phyloP scores from a whole-genome alignment of 2,329 filamentous ascomycete species.

The Polychaeton citri region DNA sequence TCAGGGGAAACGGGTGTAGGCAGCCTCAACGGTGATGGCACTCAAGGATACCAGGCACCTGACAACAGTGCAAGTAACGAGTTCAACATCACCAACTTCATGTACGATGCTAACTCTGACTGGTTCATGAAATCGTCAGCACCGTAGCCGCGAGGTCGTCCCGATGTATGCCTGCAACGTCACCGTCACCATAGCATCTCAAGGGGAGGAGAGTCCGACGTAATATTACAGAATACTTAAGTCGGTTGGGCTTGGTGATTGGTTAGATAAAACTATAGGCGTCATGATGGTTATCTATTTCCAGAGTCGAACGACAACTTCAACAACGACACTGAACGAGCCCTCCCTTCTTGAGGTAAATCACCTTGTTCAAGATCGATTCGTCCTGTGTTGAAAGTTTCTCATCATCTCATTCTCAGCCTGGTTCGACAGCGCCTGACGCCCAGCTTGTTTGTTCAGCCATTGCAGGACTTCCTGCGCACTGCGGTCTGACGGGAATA shows the following conservation, averaged over 20 bases:
- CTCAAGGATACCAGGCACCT: slow-evolving; percentile 1
- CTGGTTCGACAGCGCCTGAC: not conserved
- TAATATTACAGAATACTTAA: too few relatives aligned
- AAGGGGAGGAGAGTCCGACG: too few relatives aligned
- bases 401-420: not conserved
- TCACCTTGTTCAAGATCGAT: not conserved
- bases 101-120: slow-evolving; percentile 59
- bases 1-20: slow-evolving; percentile 4
- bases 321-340: too few relatives aligned
- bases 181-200: too few relatives aligned
- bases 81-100: slow-evolving; percentile 68
- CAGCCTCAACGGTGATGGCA: slow-evolving; percentile 1
- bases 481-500: slow-evolving; percentile 28
- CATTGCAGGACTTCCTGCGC: slow-evolving; percentile 25
- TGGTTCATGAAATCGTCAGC: slow-evolving; percentile 49
- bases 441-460: slow-evolving; percentile 4
- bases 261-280: too few relatives aligned
- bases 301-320: too few relatives aligned
- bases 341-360: too few relatives aligned
- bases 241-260: too few relatives aligned
- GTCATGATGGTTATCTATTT: too few relatives aligned
- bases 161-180: too few relatives aligned
- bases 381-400: not conserved
- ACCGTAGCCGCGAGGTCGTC: too few relatives aligned
- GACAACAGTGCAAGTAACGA: slow-evolving; percentile 34